Evolutionary conservation across 1,284 basidiomycete species (phyloP).

Genomic region (Inonotus obliquus): DNA sequence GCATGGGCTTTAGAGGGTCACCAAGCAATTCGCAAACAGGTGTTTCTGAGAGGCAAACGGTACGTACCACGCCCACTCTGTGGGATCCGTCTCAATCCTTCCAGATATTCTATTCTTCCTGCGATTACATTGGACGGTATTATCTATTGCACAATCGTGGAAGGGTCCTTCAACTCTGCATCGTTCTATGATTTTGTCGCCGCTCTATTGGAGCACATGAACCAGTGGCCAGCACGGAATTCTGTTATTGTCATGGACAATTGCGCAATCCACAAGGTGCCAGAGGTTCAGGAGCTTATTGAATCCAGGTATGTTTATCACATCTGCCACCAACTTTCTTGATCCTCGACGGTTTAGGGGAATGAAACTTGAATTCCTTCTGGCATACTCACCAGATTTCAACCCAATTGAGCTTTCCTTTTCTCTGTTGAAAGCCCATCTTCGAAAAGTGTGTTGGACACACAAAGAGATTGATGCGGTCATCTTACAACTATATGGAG

Average conservation of each 20-base stretch:
- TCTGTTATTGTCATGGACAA: conserved; percentile 35
- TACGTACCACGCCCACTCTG: no score
- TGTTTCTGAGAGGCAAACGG: no score
- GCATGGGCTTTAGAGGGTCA: no score
- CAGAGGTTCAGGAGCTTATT: background rate
- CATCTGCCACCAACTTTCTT: conserved; percentile 18
- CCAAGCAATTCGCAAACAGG: no score
- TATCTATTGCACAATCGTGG: conserved; percentile 19
- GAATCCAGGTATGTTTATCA: background rate
- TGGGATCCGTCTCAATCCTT: no score
- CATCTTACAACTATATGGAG: background rate
- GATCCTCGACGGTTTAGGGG: conserved; percentile 21
- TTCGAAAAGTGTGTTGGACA: no score
- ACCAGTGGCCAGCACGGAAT: conserved; percentile 21
- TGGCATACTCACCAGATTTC: conserved; percentile 22
- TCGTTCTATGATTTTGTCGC: conserved; percentile 28
- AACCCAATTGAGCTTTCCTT: conserved; percentile 22
- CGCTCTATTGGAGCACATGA: conserved; percentile 28
- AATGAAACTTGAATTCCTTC: conserved; percentile 17
- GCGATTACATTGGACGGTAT: conserved; percentile 30
- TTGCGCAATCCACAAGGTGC: conserved; percentile 28
- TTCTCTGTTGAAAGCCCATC: background rate
- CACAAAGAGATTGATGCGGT: background rate
- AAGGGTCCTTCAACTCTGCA: conserved; percentile 25
- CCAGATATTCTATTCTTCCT: conserved; percentile 31